Evolutionary conservation across 768 basidiomycete species (phyloP), one percentile per base, ranked within the genome.

Genomic region (Tulasnella sp.): DNA sequence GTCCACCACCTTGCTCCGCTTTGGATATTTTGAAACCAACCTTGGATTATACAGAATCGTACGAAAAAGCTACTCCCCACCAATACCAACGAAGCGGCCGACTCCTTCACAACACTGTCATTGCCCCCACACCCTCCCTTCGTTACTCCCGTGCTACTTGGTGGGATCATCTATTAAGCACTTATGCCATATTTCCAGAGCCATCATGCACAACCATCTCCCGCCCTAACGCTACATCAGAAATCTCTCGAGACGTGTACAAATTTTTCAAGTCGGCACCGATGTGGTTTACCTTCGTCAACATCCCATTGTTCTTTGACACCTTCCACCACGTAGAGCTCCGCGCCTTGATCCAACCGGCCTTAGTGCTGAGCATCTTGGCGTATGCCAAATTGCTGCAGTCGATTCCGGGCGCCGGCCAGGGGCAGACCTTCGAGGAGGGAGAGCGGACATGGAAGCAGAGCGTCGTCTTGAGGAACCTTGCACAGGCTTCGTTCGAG

Each of bases 201-300:
- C 15, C 34, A 7, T 5, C 34, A 5, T 15, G 5, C 34, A 15
- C 34, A 7, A 7, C 34, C 5, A 38, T 38, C 5, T 38, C 34
- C 43, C 52, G 49, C 24, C 12, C 15, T 12, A 4, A 29, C 15
- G 46, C 48, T 19, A 27, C 49, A 2, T 30, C 8, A 10, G 38
- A 25, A 29, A 31, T 49, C 38, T 30, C 27, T 15, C 21, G 34
- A 1, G 43, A 59, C 42, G 29, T 59, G 9, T 46, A 46, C 9
- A n/a, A 19, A 22, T 22, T 59, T 24, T 59, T 59, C 56, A 62
- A 30, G 50, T 43, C 41, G 29, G 38, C 56, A 4, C 50, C 45
- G 10, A 44, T 50, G 30, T 50, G 45, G 61, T 29, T 62, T 44
- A 52, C 62, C n/a, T 62, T 60, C 62, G 17, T 62, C 42, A 53